phyloP scores from a whole-genome alignment of 2,329 filamentous ascomycete species.

The Venturia nashicola region DNA sequence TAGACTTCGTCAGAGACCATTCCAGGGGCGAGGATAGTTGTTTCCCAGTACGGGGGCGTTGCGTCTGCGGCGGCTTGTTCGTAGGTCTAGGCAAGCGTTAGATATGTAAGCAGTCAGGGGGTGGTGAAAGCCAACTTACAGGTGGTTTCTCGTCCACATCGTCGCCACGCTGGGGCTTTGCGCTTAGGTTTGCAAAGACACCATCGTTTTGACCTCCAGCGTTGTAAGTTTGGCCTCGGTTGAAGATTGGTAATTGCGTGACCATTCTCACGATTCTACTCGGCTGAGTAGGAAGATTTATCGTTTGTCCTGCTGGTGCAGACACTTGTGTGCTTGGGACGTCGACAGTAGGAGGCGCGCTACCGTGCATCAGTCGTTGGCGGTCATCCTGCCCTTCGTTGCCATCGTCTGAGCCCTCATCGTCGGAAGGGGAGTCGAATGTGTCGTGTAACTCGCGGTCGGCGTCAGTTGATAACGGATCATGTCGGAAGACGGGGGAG shows the following conservation, averaged over 20 bases:
- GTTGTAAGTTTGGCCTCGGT: slow-evolving; percentile 48
- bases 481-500: slow-evolving; percentile 46
- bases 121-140: slow-evolving; percentile 43
- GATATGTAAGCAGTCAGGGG: background rate
- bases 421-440: slow-evolving; percentile 57
- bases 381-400: slow-evolving; percentile 69
- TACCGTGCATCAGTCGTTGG: slow-evolving; percentile 71
- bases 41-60: slow-evolving; percentile 97
- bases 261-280: slow-evolving; percentile 31
- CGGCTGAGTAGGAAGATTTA: slow-evolving; percentile 18
- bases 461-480: slow-evolving; percentile 43
- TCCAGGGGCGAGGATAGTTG: slow-evolving; percentile 88
- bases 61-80: slow-evolving; percentile 96
- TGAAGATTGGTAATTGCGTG: slow-evolving; percentile 43
- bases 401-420: slow-evolving; percentile 57
- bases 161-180: slow-evolving; percentile 67
- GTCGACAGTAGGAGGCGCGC: slow-evolving; percentile 15
- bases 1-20: slow-evolving; percentile 91
- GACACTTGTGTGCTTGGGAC: slow-evolving; percentile 9
- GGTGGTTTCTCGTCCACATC: slow-evolving; percentile 87
- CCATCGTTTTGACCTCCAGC: slow-evolving; percentile 73
- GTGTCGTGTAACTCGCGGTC: slow-evolving; percentile 82
- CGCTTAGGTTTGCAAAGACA: slow-evolving; percentile 89
- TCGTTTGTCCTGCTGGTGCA: background rate
- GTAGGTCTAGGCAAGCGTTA: slow-evolving; percentile 56